phyloP scores from a whole-genome alignment of 192 early-diverging fungal species.

The Mortierella claussenii region DNA sequence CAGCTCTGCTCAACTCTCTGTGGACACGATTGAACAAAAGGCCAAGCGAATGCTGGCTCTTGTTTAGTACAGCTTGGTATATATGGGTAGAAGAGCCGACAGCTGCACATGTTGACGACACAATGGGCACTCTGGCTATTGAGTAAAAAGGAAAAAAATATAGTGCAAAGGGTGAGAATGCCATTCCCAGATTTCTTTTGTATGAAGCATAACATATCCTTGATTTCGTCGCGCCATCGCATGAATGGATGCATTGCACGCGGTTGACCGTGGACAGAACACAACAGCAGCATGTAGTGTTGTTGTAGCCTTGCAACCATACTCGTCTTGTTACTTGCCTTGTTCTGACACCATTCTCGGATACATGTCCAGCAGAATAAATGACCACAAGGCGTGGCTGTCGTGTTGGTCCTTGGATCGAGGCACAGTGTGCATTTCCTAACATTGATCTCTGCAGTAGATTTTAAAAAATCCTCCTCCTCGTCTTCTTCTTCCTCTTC shows the following conservation, averaged over 20 bases:
- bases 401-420: conserved; percentile 76
- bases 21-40: too few relatives aligned
- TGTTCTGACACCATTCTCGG: conserved; percentile 91
- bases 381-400: conserved; percentile 93
- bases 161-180: not conserved
- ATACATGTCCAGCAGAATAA: conserved; percentile 97
- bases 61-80: conserved; percentile 68
- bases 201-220: not conserved
- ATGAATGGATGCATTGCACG: too few relatives aligned
- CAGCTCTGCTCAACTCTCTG: too few relatives aligned
- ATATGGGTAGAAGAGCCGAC: conserved; percentile 80
- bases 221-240: too few relatives aligned
- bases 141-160: conserved; percentile 6
- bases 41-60: too few relatives aligned
- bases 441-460: conserved; percentile 35
- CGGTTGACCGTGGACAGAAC: too few relatives aligned
- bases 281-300: too few relatives aligned
- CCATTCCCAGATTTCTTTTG: not conserved
- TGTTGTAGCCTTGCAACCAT: too few relatives aligned
- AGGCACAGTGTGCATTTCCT: conserved; percentile 91
- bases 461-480: conserved; percentile 12
- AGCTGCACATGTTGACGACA: conserved; percentile 84
- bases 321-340: conserved; percentile 69
- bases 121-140: conserved; percentile 89
- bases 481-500: conserved; percentile 40